phyloP scores from a whole-genome alignment of 2,329 filamentous ascomycete genomes.

The Pseudocercospora macadamiae region DNA sequence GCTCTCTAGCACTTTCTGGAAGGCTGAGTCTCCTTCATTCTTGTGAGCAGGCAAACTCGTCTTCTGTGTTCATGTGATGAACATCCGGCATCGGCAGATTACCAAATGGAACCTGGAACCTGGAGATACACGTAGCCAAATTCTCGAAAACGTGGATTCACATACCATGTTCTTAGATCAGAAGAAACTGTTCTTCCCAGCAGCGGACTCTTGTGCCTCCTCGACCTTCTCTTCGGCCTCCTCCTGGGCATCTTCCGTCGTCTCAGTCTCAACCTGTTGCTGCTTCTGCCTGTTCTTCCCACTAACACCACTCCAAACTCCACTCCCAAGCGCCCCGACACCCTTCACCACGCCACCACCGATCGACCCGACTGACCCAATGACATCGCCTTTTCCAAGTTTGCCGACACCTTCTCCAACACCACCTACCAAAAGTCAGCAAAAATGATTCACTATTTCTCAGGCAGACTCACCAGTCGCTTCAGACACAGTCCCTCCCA shows the following conservation, averaged over 20 bases:
- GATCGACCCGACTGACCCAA: slow-evolving; percentile 46
- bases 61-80: no score
- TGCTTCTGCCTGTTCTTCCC: slow-evolving; percentile 32
- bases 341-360: slow-evolving; percentile 44
- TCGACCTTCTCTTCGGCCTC: slow-evolving; percentile 16
- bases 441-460: no score
- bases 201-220: slow-evolving; percentile 8
- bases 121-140: no score
- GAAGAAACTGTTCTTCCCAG: slow-evolving; percentile 16
- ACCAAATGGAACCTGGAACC: no score
- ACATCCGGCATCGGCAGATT: no score
- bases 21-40: no score
- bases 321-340: slow-evolving; percentile 33
- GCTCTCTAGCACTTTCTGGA: no score
- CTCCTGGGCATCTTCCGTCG: slow-evolving; percentile 23
- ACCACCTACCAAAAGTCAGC: slow-evolving; percentile 32
- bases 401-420: slow-evolving; percentile 51
- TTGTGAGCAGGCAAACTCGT: no score
- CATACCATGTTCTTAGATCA: no score
- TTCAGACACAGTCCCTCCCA: slow-evolving; percentile 45
- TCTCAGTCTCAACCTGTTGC: slow-evolving; percentile 13
- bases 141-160: no score
- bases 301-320: slow-evolving; percentile 37
- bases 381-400: slow-evolving; percentile 48
- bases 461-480: slow-evolving; percentile 22